phyloP scores from a whole-genome alignment of 306 rosid species.

The Macrotyloma uniflorum region DNA sequence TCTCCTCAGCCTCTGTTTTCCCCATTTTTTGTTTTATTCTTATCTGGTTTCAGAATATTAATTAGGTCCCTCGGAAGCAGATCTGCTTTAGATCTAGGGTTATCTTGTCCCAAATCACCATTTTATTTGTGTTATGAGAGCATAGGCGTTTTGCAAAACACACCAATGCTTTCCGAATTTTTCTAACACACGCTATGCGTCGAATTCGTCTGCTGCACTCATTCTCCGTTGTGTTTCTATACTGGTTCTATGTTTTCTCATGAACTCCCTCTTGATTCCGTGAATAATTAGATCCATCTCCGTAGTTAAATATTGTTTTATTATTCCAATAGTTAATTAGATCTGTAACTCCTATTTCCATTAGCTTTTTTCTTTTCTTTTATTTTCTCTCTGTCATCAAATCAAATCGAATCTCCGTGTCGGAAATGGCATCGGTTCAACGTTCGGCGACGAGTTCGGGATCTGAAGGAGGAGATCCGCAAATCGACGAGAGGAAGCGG shows the following conservation, averaged over 20 bases:
- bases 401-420: background rate
- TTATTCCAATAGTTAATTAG: conserved; percentile 1
- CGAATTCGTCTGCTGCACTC: conserved; percentile 54
- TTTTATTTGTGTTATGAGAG: background rate
- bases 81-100: conserved; percentile 44
- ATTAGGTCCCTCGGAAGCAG: background rate
- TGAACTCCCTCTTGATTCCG: conserved; percentile 45
- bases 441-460: conserved; percentile 63
- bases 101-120: background rate
- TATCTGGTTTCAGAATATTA: background rate
- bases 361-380: background rate
- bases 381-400: background rate
- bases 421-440: conserved; percentile 57
- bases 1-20: background rate
- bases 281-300: background rate
- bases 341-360: conserved; percentile 23
- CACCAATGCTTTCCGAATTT: conserved; percentile 43
- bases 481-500: conserved; percentile 82
- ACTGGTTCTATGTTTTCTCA: conserved; percentile 71
- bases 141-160: conserved; percentile 16
- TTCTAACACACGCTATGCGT: conserved; percentile 45
- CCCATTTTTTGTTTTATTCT: background rate
- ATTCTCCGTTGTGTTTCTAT: conserved; percentile 53
- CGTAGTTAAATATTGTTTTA: background rate
- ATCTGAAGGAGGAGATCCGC: conserved; percentile 64